Base-by-base conservation (phyloP, 768 basidiomycete species). In the Russula earlei region DNA sequence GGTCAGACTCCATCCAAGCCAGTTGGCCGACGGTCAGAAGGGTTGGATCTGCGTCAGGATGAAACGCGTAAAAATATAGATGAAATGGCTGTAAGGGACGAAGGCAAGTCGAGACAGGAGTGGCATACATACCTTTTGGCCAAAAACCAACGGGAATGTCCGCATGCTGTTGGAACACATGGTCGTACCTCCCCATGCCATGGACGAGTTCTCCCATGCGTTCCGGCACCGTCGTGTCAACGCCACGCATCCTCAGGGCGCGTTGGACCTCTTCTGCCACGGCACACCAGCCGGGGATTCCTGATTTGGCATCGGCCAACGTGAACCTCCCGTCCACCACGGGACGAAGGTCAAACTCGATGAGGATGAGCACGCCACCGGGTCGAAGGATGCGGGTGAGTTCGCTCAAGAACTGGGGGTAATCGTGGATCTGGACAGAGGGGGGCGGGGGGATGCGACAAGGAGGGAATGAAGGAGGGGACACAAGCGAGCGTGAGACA, bases 1-100 rank as follows among this genome's bases (percentile, higher is more conserved):
- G 72, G 60, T 86, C 85, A 62, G 79, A 81, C 58, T 80, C 78
- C 81, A 85, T 80, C 85, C 85, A 86, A 38, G 83, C 82, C 20
- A 86, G 68, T 62, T 86, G 83, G 7, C 83, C 84, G 47, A 84
- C 76, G 22, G 81, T 84, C 34, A 85, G 74, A 34, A 77, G 72
- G 50, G 76, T 69, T 8, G 74, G 72, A 67, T 85, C 84, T 85
- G 47, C 19, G 12, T 36, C 52, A 15, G 59, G 49, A 47, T 34
- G 40, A 25, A 37, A 38, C 12, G 22, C 19, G 8, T 52, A 20
- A 53, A n/a, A 34, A 52, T 17, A n/a, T n/a, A n/a, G n/a, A n/a
- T n/a, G n/a, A n/a, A n/a, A n/a, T n/a, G n/a, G n/a, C n/a, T n/a
- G n/a, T n/a, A 47, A 33, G 17, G 36, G 34, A 54, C 56, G 11